Evolutionary conservation across 768 basidiomycete species (phyloP).

Genomic region (Phlebiopsis gigantea): DNA sequence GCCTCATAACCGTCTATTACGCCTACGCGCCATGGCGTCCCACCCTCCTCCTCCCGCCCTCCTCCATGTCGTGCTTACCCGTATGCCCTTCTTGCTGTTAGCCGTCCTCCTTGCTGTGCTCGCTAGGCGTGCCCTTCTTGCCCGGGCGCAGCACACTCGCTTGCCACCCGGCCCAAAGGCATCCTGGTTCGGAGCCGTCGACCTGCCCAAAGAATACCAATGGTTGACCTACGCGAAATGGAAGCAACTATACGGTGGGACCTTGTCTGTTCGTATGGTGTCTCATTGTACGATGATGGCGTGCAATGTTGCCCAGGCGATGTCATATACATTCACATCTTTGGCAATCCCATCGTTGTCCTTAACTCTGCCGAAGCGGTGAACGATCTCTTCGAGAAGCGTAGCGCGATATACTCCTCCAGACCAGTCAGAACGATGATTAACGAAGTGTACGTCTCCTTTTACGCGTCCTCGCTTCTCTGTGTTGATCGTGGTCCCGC

Average conservation of each 20-base stretch:
- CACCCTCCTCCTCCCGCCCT: neutral
- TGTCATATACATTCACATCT: slow-evolving; percentile 37
- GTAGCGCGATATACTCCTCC: slow-evolving; percentile 37
- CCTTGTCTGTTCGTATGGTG: neutral
- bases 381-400: slow-evolving; percentile 41
- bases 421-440: slow-evolving; percentile 14
- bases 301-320: slow-evolving; percentile 30
- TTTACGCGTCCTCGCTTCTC: neutral
- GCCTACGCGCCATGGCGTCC: neutral
- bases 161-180: slow-evolving; percentile 38
- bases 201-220: slow-evolving; percentile 32
- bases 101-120: neutral
- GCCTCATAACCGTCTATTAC: neutral
- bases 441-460: slow-evolving; percentile 10
- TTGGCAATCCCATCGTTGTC: slow-evolving; percentile 42
- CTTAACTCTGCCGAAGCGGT: slow-evolving; percentile 38
- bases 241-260: slow-evolving; percentile 37
- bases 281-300: neutral
- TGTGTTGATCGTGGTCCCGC: neutral
- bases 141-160: neutral
- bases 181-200: slow-evolving; percentile 30
- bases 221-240: slow-evolving; percentile 44
- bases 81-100: neutral
- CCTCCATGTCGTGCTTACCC: neutral
- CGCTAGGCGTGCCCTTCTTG: neutral